Evolutionary conservation across 164 flowering plant genomes (phyloP).

Genomic region (Macadamia integrifolia): DNA sequence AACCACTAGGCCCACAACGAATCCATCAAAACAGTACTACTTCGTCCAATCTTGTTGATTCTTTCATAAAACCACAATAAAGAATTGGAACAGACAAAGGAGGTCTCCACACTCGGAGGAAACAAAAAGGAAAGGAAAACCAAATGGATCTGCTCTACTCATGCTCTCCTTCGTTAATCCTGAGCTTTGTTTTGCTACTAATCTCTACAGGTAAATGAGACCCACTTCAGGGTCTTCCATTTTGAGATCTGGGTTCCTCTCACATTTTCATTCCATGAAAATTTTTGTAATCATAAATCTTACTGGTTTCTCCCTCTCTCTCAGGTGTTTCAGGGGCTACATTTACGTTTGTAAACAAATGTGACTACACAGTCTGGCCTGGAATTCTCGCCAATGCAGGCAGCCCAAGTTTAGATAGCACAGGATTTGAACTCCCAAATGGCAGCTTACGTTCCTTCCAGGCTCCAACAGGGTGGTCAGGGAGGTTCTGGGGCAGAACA

Average conservation of each 20-base stretch:
- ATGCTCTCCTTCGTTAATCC: not conserved
- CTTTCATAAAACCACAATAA: not conserved
- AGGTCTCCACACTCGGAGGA: not conserved
- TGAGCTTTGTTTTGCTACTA: constrained; percentile 6
- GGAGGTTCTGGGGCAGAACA: constrained; percentile 87
- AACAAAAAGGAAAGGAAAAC: not conserved
- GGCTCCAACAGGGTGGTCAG: constrained; percentile 87
- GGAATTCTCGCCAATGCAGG: constrained; percentile 63
- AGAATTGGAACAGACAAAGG: not conserved
- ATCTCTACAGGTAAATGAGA: constrained; percentile 8
- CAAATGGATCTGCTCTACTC: constrained; percentile 6
- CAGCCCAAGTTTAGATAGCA: constrained; percentile 15
- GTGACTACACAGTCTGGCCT: constrained; percentile 83
- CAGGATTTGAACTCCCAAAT: constrained; percentile 66
- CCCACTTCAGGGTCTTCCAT: not conserved
- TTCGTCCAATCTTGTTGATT: not conserved
- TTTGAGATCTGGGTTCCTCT: not conserved
- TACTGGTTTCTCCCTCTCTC: not conserved
- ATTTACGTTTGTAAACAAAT: constrained; percentile 76
- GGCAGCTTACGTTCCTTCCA: constrained; percentile 45
- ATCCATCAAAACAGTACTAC: not conserved
- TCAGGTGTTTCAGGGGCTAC: constrained; percentile 49
- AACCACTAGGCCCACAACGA: not conserved
- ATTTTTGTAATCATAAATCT: not conserved
- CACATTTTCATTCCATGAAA: not conserved